Percentiles rank a stretch among this genome's conserved stretches.
Conservation (phyloP, 192 early-diverging fungal genomes). For the Coemansia aciculifera region DNA sequence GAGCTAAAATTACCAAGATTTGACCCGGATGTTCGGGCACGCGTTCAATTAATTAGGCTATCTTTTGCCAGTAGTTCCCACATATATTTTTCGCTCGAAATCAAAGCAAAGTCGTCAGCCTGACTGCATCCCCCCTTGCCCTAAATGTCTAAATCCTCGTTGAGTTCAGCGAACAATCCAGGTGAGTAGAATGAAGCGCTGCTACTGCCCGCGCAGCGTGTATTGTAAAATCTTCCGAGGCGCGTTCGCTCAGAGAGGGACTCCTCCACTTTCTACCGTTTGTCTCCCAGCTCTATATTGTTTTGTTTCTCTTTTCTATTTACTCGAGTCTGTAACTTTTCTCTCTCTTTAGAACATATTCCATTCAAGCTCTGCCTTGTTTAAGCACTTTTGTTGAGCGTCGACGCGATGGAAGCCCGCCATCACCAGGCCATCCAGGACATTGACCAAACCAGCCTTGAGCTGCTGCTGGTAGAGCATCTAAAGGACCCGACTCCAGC, state of each 20-base stretch:
- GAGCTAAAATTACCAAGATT: not conserved
- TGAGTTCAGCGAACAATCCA: constrained; percentile 6
- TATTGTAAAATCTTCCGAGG: not conserved
- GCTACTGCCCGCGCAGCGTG: constrained; percentile 2
- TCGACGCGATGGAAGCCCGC: constrained; percentile 4
- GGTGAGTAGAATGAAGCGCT: not conserved
- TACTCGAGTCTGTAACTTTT: not conserved
- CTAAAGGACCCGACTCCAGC: constrained; percentile 30
- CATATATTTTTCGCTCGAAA: not conserved
- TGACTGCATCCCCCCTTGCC: not conserved
- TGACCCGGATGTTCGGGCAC: not conserved
- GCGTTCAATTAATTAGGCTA: not conserved
- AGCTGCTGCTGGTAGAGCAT: constrained; percentile 23
- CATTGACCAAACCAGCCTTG: constrained; percentile 22
- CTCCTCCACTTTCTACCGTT: constrained; percentile 1
- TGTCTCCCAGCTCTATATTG: not conserved
- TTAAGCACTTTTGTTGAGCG: not conserved
- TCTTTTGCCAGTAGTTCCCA: not conserved
- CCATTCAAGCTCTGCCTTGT: constrained; percentile 7
- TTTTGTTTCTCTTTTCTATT: constrained; percentile 1
- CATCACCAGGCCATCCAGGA: constrained; percentile 13
- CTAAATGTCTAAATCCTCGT: constrained; percentile 5
- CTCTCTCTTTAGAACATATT: not conserved
- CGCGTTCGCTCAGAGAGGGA: constrained; percentile 1
- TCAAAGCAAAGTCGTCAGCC: not conserved